Evolutionary conservation across 345 rosid genomes (phyloP).

Genomic region (Carallia pectinifolia): DNA sequence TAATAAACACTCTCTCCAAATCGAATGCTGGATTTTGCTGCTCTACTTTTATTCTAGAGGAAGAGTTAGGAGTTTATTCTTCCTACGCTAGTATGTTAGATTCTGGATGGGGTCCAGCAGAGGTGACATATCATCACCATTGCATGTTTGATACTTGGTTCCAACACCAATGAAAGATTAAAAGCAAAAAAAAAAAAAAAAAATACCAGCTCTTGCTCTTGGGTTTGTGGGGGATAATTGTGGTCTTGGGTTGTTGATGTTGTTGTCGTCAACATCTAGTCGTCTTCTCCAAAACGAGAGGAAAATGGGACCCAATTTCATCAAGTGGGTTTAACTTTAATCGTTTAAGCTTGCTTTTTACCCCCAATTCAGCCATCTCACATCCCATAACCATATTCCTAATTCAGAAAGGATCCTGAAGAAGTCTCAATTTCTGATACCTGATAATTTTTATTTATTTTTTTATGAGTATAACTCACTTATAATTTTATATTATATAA

Average conservation of each 20-base stretch:
- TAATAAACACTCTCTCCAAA: neutral
- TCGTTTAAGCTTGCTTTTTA: neutral
- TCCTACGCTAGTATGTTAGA: slow-evolving; percentile 18
- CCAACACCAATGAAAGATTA: neutral
- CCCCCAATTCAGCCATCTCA: neutral
- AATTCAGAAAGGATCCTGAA: neutral
- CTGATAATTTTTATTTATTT: no score
- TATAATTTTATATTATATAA: no score
- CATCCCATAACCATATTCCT: neutral
- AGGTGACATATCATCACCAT: neutral
- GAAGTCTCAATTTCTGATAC: no score
- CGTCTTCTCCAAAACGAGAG: slow-evolving; percentile 38
- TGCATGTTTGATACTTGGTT: slow-evolving; percentile 31
- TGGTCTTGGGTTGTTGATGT: slow-evolving; percentile 13
- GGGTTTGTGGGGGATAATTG: neutral
- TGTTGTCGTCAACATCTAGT: slow-evolving; percentile 7
- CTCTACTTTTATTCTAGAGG: neutral
- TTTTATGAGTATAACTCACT: no score
- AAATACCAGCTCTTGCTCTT: neutral
- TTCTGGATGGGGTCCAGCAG: slow-evolving; percentile 8
- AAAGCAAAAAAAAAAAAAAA: neutral
- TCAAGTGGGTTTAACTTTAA: neutral
- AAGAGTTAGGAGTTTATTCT: slow-evolving; percentile 27
- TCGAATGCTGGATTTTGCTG: neutral
- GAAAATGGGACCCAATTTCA: slow-evolving; percentile 21